phyloP scores from a whole-genome alignment of 176 grass and related monocot genomes.

The Musa acuminata region DNA sequence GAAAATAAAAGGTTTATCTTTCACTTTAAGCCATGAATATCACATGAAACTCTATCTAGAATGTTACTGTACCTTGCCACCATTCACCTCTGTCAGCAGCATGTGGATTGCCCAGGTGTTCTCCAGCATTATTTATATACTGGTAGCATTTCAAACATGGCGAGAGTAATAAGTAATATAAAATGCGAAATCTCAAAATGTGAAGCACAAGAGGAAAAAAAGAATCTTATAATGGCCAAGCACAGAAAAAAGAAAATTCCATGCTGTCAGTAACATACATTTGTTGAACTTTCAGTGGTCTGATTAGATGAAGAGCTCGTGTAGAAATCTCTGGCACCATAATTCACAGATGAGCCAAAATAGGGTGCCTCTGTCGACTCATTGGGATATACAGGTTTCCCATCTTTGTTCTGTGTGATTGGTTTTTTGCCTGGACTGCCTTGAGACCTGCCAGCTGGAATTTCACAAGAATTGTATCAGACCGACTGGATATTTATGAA shows the following conservation, averaged over 20 bases:
- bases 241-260: too few species aligned
- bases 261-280: conserved; percentile 11
- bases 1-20: conserved; percentile 3
- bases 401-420: conserved; percentile 35
- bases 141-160: conserved; percentile 17
- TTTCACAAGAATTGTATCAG: too few species aligned
- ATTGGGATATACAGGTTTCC: conserved; percentile 26
- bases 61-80: conserved; percentile 83
- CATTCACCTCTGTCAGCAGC: conserved; percentile 79
- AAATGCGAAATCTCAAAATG: neutral
- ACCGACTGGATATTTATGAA: too few species aligned
- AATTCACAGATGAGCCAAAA: conserved; percentile 81
- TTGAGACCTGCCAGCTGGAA: too few species aligned
- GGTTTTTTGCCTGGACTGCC: conserved; percentile 1
- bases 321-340: conserved; percentile 88
- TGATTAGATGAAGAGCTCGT: conserved; percentile 45
- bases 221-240: conserved; percentile 16
- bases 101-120: conserved; percentile 27
- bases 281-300: conserved; percentile 27
- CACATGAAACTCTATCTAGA: conserved; percentile 5
- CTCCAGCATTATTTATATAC: conserved; percentile 42
- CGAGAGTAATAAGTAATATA: neutral
- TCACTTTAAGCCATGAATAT: neutral
- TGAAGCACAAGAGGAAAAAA: neutral
- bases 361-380: conserved; percentile 54